Evolutionary conservation across 352 stramenopile genomes (phyloP).

Genomic region (Pythium aristosporum): DNA sequence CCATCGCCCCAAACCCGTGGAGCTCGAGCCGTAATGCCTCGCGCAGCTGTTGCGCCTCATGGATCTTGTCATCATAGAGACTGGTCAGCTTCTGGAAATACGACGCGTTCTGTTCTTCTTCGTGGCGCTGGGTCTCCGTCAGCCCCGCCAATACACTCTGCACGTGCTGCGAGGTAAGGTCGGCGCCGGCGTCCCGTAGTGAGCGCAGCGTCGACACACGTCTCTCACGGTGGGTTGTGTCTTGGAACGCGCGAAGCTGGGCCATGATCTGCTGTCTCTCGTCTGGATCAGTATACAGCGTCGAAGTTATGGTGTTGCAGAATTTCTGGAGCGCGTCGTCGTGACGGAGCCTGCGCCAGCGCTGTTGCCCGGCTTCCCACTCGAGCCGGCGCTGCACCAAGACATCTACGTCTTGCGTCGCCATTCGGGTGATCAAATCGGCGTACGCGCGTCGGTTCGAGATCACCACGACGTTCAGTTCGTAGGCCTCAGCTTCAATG

Average conservation of each 20-base stretch:
- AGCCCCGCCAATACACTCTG: constrained; percentile 46
- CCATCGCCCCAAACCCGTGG: constrained; percentile 64
- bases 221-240: constrained; percentile 46
- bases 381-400: constrained; percentile 49
- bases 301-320: constrained; percentile 50
- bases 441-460: constrained; percentile 76
- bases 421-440: constrained; percentile 64
- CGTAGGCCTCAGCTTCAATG: constrained; percentile 68
- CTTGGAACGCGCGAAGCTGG: constrained; percentile 53
- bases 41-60: constrained; percentile 34
- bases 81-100: constrained; percentile 55
- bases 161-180: constrained; percentile 44
- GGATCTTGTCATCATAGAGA: constrained; percentile 41
- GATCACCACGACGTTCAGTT: constrained; percentile 83
- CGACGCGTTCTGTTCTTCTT: constrained; percentile 60
- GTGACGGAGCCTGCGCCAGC: constrained; percentile 80
- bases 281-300: constrained; percentile 67
- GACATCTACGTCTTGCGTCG: constrained; percentile 64
- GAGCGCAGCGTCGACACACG: constrained; percentile 49
- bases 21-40: constrained; percentile 56
- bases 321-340: constrained; percentile 69
- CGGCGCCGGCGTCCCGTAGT: constrained; percentile 37
- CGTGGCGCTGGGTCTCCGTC: constrained; percentile 48
- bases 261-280: constrained; percentile 55
- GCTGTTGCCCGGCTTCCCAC: constrained; percentile 61